Base-by-base conservation (phyloP, 768 basidiomycete species). In the Tulasnella sp. region DNA sequence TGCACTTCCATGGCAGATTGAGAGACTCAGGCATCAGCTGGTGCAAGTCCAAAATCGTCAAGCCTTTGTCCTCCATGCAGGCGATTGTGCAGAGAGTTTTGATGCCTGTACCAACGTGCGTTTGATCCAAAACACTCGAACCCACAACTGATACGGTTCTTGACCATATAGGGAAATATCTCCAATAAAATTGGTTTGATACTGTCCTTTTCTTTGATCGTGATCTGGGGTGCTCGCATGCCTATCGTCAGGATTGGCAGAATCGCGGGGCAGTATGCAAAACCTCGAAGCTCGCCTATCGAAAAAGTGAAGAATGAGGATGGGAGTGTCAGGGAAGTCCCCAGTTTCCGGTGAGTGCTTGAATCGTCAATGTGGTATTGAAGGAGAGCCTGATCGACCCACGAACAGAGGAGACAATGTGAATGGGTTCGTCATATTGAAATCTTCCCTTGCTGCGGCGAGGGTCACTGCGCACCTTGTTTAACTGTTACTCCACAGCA, bases 1-100 rank as follows among this genome's bases (percentile, higher is more conserved):
- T 39, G n/a, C 32, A 21, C 2, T 23, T 14, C 12, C 14, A 11
- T 23, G 36, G 17, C 29, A 87, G 87, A 84, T 90, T 66, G 86
- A 90, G 67, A 78, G 89, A 8, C 74, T 97, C 55, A 77, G 90
- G 49, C 75, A 81, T 65, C 89, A 93, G 61, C 73, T 97, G 17
- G 71, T 75, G 32, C 80, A 80, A 34, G 91, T 93, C 2, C 85
- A 96, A 63, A 75, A 75, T 17, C 87, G 89, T 61, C 81, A 93
- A 64, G 91, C 90, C 0, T 98, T 99, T 70, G 75, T 99, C 35
- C 77, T 99, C 2, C 96, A 99, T 61, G 96, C 96, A 0, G 96
- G 96, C 2, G 96, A 99, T 65, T 99, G 96, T 64, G 92, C 90
- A n/a, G 89, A 93, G 69, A 85, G 87, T 67, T 93, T 94, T 65